phyloP scores from a whole-genome alignment of 768 basidiomycete genomes.

The Suillus placidus region DNA sequence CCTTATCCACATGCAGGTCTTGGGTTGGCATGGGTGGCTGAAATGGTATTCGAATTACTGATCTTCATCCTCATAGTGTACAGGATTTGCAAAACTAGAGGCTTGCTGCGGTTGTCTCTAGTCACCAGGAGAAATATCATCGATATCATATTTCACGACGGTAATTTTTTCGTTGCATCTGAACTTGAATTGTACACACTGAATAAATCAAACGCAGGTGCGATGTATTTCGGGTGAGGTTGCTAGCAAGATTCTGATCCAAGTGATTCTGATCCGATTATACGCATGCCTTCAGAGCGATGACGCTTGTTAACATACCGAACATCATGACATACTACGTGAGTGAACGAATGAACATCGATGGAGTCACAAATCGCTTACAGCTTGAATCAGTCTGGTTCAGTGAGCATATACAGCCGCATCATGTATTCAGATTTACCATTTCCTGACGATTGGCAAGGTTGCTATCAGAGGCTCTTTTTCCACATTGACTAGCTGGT shows the following conservation, averaged over 20 bases:
- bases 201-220: background rate
- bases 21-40: background rate
- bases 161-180: background rate
- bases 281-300: constrained; percentile 43
- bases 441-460: background rate
- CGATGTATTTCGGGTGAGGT: constrained; percentile 2
- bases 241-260: constrained; percentile 4
- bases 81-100: background rate
- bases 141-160: background rate
- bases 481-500: constrained; percentile 55
- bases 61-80: background rate
- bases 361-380: background rate
- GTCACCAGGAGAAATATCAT: background rate
- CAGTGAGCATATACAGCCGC: constrained; percentile 9
- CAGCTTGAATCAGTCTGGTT: constrained; percentile 5
- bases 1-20: background rate
- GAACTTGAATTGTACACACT: background rate
- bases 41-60: background rate
- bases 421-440: background rate
- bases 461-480: constrained; percentile 41
- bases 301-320: constrained; percentile 53
- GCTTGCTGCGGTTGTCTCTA: background rate
- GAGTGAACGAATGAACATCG: constrained; percentile 11
- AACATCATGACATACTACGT: constrained; percentile 49
- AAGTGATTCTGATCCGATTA: background rate